Evolutionary conservation across 2,329 filamentous ascomycete species (phyloP), one percentile per base, ranked within the genome.

Genomic region (Geosmithia morbida): DNA sequence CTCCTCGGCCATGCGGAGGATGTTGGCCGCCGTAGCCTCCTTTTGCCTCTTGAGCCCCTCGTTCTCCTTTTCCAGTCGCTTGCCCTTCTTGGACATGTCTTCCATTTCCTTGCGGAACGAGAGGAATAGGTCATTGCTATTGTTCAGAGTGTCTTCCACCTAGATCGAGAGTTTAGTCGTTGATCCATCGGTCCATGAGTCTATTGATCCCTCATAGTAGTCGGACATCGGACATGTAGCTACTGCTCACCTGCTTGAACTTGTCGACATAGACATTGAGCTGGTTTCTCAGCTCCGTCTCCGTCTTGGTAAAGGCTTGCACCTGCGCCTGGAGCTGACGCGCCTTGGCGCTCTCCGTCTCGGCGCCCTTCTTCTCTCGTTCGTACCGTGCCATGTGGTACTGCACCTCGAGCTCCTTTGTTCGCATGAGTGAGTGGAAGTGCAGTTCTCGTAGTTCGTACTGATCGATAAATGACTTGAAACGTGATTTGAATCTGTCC

Each of bases 51-150:
- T 94, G 46, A 95, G 75, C 17, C 79, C 83, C 56, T 92, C 83
- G 58, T 98, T 97, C 60, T 98, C 92, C 66, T 95, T 95, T 64
- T 98, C 92, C 47, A 98, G 72, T 22, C 88, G 83, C 66, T 96
- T 96, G 6, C 90, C 95, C 70, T 97, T 97, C 70, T 96, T 96
- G 1, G 89, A 95, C 89, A 97, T 97, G 60, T 97, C 92, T 66
- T 97, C 92, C 89, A 97, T 97, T 66, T 97, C 92, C 68, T 95
- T 96, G 48, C 90, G 80, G 67, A 97, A 97, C 1, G 92, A 96
- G 55, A 96, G 71, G 65, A 97, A 97, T 47, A 97, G 72, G 62
- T 97, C 92, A 69, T 97, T 97, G 66, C 87, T 95, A 62, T 96
- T 97, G 67, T 96, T 97, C 46, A 97, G 76, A 39, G 90, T 97